Conservation (phyloP, 2,329 filamentous ascomycete species). For the Cercospora canescens region DNA sequence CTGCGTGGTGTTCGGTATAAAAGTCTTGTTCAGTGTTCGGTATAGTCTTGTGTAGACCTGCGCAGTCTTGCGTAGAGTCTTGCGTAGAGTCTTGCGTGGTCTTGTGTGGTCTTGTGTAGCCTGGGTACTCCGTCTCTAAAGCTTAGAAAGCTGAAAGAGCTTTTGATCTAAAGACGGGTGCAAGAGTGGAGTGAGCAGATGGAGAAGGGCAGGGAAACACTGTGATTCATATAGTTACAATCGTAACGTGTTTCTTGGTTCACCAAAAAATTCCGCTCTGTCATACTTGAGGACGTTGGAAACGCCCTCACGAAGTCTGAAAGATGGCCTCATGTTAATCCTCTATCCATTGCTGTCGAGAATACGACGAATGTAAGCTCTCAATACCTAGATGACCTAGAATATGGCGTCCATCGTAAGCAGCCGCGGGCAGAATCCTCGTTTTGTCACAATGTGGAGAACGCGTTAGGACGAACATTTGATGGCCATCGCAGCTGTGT, state of each 20-base stretch:
- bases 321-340: neutral
- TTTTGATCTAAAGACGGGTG: neutral
- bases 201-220: neutral
- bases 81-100: neutral
- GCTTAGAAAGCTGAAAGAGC: neutral
- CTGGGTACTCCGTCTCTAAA: neutral
- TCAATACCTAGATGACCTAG: slow-evolving; percentile 3
- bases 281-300: neutral
- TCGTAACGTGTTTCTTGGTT: neutral
- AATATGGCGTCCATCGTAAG: neutral
- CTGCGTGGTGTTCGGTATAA: neutral
- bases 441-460: neutral
- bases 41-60: neutral
- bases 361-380: neutral
- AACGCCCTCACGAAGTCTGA: neutral
- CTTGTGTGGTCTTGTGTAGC: neutral
- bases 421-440: neutral
- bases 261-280: neutral
- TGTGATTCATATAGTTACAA: neutral
- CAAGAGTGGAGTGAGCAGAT: neutral
- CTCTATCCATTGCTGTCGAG: neutral
- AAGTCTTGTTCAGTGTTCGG: neutral
- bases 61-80: too few relatives aligned
- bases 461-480: slow-evolving; percentile 17
- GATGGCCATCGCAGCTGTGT: slow-evolving; percentile 16